Base-by-base conservation (phyloP, 495 filamentous ascomycete genomes). In the Talaromyces liani region DNA sequence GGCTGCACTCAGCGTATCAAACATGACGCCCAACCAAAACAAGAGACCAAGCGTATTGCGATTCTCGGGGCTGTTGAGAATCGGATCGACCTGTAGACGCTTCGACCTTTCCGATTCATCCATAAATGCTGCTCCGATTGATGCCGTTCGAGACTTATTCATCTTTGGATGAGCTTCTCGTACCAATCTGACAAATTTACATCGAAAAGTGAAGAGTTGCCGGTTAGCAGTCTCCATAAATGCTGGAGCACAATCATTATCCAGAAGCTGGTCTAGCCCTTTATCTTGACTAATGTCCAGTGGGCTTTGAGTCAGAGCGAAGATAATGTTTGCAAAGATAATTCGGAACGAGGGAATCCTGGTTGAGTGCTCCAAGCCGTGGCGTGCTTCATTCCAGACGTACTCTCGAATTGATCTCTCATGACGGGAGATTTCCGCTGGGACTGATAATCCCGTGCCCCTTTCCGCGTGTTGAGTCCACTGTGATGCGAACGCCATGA, bases 21-120 rank as follows among this genome's bases (percentile, higher is more conserved):
- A 79, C 79, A 81, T 82, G n/a, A 82, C 66, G 0, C 73, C 77
- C 16, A 82, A 70, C 79, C 79, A 82, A 58, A 73, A 79, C n/a
- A 82, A 65, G 9, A 78, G 72, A 54, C 72, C 69, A 6, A 81
- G 49, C 18, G 49, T 54, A 54, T 54, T 54, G 18, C 49, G 49
- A 54, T 22, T 54, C 49, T 73, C 74, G 10, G 61, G 22, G 24
- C 62, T 70, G n/a, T 66, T 39, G 16, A 69, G 63, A 56, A 64
- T 65, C 9, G 64, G 27, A 61, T 67, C 66, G 9, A 39, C 49
- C 6, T 54, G 49, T 10, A 54, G 49, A 22, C 49, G 49, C 49
- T 54, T 54, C 18, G 4, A 6, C 6, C 18, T 54, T 54, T 54
- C 49, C 18, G 49, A 54, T 25, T 54, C 49, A 54, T 54, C 18